Conservation (phyloP, 2,329 filamentous ascomycete genomes). For the Aspergillus pseudonomiae region DNA sequence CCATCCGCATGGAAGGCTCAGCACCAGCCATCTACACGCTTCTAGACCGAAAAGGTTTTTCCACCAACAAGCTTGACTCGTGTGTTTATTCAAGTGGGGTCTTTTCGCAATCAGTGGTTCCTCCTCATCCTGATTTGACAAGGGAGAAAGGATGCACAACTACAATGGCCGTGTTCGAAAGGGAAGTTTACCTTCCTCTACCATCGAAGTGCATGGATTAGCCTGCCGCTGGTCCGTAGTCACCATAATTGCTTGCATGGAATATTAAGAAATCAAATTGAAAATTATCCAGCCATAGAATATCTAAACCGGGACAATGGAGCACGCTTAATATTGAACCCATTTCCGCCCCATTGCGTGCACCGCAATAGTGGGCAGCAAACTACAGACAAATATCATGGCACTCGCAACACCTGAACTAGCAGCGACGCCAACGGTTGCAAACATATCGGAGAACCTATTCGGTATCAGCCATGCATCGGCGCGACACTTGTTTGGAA, state of each 20-base stretch:
- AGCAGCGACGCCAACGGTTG: conserved; percentile 37
- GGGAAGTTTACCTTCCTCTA: background rate
- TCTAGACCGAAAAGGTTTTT: background rate
- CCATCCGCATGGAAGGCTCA: background rate
- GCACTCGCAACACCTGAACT: conserved; percentile 33
- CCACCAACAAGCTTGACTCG: background rate
- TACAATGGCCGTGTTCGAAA: background rate
- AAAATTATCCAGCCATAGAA: background rate
- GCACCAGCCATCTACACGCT: background rate
- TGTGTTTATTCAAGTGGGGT: background rate
- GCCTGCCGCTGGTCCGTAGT: background rate
- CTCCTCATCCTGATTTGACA: background rate
- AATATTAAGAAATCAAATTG: background rate
- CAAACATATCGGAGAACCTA: conserved; percentile 41
- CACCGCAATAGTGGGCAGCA: conserved; percentile 18
- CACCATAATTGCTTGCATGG: background rate
- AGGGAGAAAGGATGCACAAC: background rate
- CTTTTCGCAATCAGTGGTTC: background rate
- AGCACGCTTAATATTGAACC: background rate
- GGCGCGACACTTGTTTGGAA: background rate
- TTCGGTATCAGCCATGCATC: conserved; percentile 13
- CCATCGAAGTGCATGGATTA: background rate
- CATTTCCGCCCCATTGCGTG: conserved; percentile 19
- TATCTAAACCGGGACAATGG: background rate
- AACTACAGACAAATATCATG: conserved; percentile 28